Evolutionary conservation across 352 stramenopile genomes (phyloP), one percentile per base, ranked within the genome.

Genomic region (Thalassiosira ordinaria): DNA sequence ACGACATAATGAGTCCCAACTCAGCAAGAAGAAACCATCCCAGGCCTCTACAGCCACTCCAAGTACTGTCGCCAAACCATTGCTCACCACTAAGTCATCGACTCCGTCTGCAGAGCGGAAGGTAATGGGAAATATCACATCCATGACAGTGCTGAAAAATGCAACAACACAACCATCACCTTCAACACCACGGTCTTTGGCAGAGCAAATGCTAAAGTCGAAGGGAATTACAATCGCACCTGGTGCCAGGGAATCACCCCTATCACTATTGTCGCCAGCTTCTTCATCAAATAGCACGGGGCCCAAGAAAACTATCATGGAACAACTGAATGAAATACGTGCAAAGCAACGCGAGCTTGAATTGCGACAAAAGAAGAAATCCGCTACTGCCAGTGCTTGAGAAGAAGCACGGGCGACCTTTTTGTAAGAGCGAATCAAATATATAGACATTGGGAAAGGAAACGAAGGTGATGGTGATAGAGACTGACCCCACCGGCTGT

Each of bases 261-360:
- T n/a, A 39, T 41, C 39, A 27, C 39, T 14, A 56, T 56, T 22
- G 1, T 46, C 20, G 20, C 1, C 37, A 41, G 8, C 14, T 18
- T 26, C 39, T 24, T 22, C 35, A 29, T 33, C 39, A 16, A 41
- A 29, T 26, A 11, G 8, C 14, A 16, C 22, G 41, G 47, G n/a
- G 39, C 24, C 39, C 13, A 67, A 72, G 27, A 75, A 56, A 39
- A 75, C 75, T 13, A 78, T 84, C 13, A 24, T 73, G 16, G 75
- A 78, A 59, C 31, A 78, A 37, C 14, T 84, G 39, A 44, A 52
- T 18, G 75, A 73, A 16, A 57, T 84, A 39, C 46, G 64, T 33
- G 52, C 61, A 20, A 78, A 77, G 37, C 75, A 84, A 44, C n/a
- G 41, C 5, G 51, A 68, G 18, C 26, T 70, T 26, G 39, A 73